phyloP scores from a whole-genome alignment of 176 grass and related monocot genomes.

The Raddia guianensis region DNA sequence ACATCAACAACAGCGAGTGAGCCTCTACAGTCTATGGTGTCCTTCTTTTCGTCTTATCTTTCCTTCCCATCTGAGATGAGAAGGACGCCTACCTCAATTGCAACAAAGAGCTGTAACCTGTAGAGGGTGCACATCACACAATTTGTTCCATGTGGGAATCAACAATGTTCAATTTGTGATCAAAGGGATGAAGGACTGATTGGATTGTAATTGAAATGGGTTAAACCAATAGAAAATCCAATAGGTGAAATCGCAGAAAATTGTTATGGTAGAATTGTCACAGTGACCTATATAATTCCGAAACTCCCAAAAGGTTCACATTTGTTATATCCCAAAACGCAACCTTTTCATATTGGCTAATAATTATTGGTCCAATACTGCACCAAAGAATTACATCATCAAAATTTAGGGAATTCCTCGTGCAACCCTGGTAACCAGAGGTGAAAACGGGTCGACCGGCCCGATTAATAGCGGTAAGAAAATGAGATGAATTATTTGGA shows the following conservation, averaged over 20 bases:
- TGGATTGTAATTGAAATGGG: background rate
- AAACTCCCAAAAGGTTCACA: slow-evolving; percentile 19
- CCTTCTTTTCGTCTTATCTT: too few species aligned
- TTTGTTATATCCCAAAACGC: background rate
- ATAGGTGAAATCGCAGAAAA: slow-evolving; percentile 20
- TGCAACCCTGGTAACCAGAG: too few species aligned
- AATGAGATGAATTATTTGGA: too few species aligned
- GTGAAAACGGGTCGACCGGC: too few species aligned
- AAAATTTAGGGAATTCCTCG: too few species aligned
- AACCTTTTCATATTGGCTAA: background rate
- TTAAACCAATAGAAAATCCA: slow-evolving; percentile 12
- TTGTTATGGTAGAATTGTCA: background rate
- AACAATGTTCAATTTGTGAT: slow-evolving; percentile 4
- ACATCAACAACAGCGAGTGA: background rate
- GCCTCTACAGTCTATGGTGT: too few species aligned
- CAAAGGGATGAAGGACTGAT: background rate
- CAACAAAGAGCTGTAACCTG: background rate
- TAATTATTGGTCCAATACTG: background rate
- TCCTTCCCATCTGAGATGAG: too few species aligned
- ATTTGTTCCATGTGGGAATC: background rate
- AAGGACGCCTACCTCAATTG: background rate
- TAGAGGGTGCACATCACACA: background rate
- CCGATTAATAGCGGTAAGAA: too few species aligned
- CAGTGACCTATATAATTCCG: background rate
- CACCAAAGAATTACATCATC: background rate